A percentile compares a stretch with the other conserved stretches of the same genome.
Evolutionary conservation across 1,284 basidiomycete species (phyloP).

Genomic region (Singerocomus inundabilis): DNA sequence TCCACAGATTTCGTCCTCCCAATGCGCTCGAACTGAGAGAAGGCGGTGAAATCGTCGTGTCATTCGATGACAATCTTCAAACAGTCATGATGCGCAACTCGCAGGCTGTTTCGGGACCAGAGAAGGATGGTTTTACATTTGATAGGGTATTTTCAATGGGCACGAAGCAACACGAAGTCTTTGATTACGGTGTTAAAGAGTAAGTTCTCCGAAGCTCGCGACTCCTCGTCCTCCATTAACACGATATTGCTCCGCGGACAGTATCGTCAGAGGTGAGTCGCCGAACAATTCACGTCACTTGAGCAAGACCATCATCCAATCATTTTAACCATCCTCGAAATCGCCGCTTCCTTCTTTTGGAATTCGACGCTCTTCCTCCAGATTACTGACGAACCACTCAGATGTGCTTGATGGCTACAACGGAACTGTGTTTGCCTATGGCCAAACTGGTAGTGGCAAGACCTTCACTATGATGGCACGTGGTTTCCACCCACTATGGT

Average conservation of each 20-base stretch:
- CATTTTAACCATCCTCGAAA: not conserved
- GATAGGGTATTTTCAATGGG: slow-evolving; percentile 96
- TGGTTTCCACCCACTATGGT: slow-evolving; percentile 10
- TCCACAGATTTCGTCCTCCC: slow-evolving; percentile 85
- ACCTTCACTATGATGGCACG: slow-evolving; percentile 96
- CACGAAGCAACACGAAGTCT: slow-evolving; percentile 92
- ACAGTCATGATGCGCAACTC: slow-evolving; percentile 80
- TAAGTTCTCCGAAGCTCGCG: slow-evolving; percentile 42
- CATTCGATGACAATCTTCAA: slow-evolving; percentile 83
- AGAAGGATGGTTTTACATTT: slow-evolving; percentile 94
- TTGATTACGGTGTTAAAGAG: slow-evolving; percentile 99
- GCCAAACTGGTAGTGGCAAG: slow-evolving; percentile 97
- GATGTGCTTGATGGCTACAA: slow-evolving; percentile 99
- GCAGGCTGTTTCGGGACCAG: slow-evolving; percentile 65
- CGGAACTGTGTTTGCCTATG: slow-evolving; percentile 97
- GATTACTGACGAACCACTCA: slow-evolving; percentile 36
- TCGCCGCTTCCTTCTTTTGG: slow-evolving; percentile 5
- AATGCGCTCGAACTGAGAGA: slow-evolving; percentile 91
- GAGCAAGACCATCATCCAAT: not conserved
- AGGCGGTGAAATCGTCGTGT: slow-evolving; percentile 88
- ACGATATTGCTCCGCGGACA: slow-evolving; percentile 32
- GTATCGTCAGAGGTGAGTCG: slow-evolving; percentile 72
- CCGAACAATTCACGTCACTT: slow-evolving; percentile 1
- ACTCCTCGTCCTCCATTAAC: slow-evolving; percentile 13
- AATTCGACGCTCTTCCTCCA: slow-evolving; percentile 3